These are phyloP conservation scores for Podosphaera fusca DNA, from an alignment of 2,329 filamentous ascomycete species.

Conservation along the genomic window DNA sequence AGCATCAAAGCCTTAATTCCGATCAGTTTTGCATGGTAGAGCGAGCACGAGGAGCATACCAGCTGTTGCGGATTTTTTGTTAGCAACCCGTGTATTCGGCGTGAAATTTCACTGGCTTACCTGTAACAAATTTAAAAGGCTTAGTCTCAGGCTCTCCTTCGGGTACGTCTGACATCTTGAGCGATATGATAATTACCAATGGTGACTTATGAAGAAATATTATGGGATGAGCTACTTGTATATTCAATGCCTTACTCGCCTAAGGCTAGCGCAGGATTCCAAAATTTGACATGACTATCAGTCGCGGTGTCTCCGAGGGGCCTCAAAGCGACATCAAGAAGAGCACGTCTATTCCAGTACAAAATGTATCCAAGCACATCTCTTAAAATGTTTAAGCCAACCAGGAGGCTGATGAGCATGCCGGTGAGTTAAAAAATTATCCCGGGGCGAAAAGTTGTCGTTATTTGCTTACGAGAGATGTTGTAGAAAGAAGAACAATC, in stretches of 20 bases:
- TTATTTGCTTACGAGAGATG: neutral
- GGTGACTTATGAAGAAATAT: neutral
- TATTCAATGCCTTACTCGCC: too few species aligned
- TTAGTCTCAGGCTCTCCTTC: constrained; percentile 68
- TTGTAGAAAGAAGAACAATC: constrained; percentile 41
- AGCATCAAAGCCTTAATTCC: constrained; percentile 67
- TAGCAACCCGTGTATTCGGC: constrained; percentile 11
- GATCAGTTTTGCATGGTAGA: constrained; percentile 6
- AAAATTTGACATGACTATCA: too few species aligned
- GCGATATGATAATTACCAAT: constrained; percentile 6
- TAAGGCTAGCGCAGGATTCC: too few species aligned
- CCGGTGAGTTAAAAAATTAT: constrained; percentile 33
- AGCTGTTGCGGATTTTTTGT: constrained; percentile 22
- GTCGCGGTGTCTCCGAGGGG: too few species aligned
- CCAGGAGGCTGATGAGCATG: constrained; percentile 43
- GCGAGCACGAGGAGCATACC: constrained; percentile 19
- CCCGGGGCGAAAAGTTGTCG: too few species aligned
- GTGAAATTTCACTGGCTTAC: constrained; percentile 29
- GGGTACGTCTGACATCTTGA: constrained; percentile 22
- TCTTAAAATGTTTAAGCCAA: constrained; percentile 44
- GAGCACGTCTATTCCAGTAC: constrained; percentile 3
- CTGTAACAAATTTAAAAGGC: constrained; percentile 99
- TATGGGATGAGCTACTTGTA: neutral
- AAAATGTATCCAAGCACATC: constrained; percentile 28
- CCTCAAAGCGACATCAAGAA: too few species aligned